Base-by-base conservation (phyloP, 805 yeast species). In the Jamesozyma jinghongensis region DNA sequence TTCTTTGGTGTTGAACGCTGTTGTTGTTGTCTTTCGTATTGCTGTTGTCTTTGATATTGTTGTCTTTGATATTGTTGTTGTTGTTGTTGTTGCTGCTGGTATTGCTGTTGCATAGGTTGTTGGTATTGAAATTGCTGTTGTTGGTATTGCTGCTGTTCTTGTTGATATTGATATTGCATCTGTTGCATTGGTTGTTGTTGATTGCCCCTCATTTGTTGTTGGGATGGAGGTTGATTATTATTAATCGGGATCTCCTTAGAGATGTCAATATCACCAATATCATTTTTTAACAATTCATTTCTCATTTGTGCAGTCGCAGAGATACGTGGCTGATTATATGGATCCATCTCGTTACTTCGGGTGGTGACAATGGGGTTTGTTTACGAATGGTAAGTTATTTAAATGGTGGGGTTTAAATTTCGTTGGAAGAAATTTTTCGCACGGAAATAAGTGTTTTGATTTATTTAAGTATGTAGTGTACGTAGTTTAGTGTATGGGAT, bases 181-280 rank as follows among this genome's bases (percentile, higher is more conserved):
- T 30, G 34, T 11, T 27, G 40, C 25, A 44, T 41, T 8, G 36
- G 42, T 10, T 36, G 37, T 16, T 31, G 35, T 26, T 39, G 42
- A 8, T 40, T 38, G 30, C 32, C 43, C 14, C 25, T 40, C 29
- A 32, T 41, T 13, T 38, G 43, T 19, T 37, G 47, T 30, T 41
- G 41, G 33, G 40, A 44, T 31, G 25, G 41, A 30, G 28, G 43
- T 11, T 39, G 43, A 11, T 44, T 54, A 33, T 43, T 49, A 28
- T 49, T 51, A 6, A 63, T 41, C 3, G 72, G 72, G 0, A 54
- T 54, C 46, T 73, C 77, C 13, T 68, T 48, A 13, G 66, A 45
- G 12, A 73, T 58, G 44, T 73, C 76, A 25, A 74, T 71, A 44
- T 52, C 59, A 0, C 74, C 77, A 10, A 66, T 52, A 19, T 67